Evolutionary conservation across 2,329 filamentous ascomycete genomes (phyloP).

Genomic region (Tolypocladium ophioglossoides): DNA sequence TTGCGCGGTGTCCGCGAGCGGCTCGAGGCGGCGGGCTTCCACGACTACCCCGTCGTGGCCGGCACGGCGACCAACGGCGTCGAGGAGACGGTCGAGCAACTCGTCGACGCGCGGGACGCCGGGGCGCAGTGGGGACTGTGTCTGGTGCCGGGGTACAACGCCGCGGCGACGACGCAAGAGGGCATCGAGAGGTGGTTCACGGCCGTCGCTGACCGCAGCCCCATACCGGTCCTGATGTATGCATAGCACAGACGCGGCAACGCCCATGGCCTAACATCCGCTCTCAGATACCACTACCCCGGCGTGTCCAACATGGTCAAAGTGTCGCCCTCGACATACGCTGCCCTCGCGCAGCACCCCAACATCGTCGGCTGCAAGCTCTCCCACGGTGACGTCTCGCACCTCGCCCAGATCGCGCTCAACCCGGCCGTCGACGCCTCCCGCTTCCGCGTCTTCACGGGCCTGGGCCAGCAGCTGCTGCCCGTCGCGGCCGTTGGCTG

Average conservation of each 20-base stretch:
- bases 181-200: constrained; percentile 48
- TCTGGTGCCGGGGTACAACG: constrained; percentile 51
- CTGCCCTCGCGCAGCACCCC: constrained; percentile 44
- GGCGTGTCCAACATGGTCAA: constrained; percentile 56
- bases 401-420: constrained; percentile 49
- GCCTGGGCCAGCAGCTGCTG: constrained; percentile 54
- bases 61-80: constrained; percentile 52
- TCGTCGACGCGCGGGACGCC: constrained; percentile 43
- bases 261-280: background rate
- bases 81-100: constrained; percentile 48
- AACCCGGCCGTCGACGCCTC: constrained; percentile 48
- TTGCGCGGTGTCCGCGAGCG: constrained; percentile 44
- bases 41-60: constrained; percentile 48
- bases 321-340: constrained; percentile 47
- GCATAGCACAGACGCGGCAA: constrained; percentile 7
- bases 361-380: constrained; percentile 63
- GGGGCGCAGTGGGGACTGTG: constrained; percentile 50
- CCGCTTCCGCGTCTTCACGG: constrained; percentile 51
- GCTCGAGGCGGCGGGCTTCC: constrained; percentile 43
- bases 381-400: constrained; percentile 56
- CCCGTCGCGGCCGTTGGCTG: constrained; percentile 48
- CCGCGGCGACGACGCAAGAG: constrained; percentile 39
- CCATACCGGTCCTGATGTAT: constrained; percentile 48
- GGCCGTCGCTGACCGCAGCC: constrained; percentile 45
- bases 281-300: constrained; percentile 49